phyloP scores from a whole-genome alignment of 495 filamentous ascomycete species.

The Staphylotrichum longicolle region DNA sequence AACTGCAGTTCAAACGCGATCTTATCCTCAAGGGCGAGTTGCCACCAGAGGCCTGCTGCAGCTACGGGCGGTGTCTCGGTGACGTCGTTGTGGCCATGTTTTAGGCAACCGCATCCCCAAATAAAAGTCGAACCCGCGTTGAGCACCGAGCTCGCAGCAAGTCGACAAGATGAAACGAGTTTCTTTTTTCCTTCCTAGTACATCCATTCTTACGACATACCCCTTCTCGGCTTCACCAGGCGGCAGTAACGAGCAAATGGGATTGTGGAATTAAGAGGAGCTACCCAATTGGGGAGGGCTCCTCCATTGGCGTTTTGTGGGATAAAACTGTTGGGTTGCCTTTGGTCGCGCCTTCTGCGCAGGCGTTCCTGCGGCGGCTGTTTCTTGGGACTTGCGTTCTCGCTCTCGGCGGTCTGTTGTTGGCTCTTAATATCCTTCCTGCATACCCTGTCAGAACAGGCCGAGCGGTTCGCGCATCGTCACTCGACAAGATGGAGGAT shows the following conservation, averaged over 20 bases:
- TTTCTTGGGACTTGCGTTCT: neutral
- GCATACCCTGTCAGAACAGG: too few relatives aligned
- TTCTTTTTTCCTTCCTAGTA: neutral
- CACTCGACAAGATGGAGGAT: too few relatives aligned
- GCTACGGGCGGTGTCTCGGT: slow-evolving; percentile 47
- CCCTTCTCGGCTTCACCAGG: too few relatives aligned
- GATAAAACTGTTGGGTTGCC: neutral
- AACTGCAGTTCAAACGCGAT: slow-evolving; percentile 45
- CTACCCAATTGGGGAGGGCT: neutral
- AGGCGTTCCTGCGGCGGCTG: neutral
- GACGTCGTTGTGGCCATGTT: slow-evolving; percentile 46
- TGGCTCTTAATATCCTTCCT: too few relatives aligned
- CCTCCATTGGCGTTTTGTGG: neutral
- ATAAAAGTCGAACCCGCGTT: too few relatives aligned
- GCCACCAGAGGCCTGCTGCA: slow-evolving; percentile 48
- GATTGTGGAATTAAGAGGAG: neutral
- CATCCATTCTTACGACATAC: too few relatives aligned
- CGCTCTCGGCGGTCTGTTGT: neutral
- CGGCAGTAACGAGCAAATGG: neutral
- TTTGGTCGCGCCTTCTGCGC: neutral
- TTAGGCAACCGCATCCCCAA: slow-evolving; percentile 9
- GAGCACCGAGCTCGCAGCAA: neutral
- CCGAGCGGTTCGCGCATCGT: too few relatives aligned
- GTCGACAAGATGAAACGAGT: neutral
- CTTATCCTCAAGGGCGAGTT: slow-evolving; percentile 45